Conservation (phyloP, 2,329 filamentous ascomycete genomes). For the Teratosphaeria epicoccoides region DNA sequence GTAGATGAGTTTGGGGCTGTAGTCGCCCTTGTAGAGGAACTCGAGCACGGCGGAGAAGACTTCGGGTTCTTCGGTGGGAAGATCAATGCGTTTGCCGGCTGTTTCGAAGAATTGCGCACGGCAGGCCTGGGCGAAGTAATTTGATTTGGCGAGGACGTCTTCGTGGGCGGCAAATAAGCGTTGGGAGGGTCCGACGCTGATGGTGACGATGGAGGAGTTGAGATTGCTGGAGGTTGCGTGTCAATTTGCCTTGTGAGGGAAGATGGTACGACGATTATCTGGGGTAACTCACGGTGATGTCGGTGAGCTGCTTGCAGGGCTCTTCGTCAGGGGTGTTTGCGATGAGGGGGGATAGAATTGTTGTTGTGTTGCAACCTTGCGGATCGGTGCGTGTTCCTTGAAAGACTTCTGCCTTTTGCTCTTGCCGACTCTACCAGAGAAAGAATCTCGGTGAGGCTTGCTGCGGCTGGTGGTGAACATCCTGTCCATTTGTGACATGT, state of each 20-base stretch:
- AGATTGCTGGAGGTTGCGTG: conserved; percentile 25
- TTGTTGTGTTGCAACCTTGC: conserved; percentile 18
- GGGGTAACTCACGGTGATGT: conserved; percentile 21
- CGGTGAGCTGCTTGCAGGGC: conserved; percentile 16
- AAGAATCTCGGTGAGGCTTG: conserved; percentile 26
- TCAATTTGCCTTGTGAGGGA: too few relatives aligned
- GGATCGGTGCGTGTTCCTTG: conserved; percentile 21
- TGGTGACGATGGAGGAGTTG: conserved; percentile 68
- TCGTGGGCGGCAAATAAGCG: conserved; percentile 88
- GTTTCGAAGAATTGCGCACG: conserved; percentile 53
- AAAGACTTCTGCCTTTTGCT: conserved; percentile 26
- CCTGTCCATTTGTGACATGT: background rate
- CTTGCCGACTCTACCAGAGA: conserved; percentile 23
- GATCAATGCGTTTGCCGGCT: conserved; percentile 58
- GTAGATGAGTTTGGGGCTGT: conserved; percentile 72
- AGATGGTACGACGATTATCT: too few relatives aligned
- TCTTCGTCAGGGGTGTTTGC: conserved; percentile 19
- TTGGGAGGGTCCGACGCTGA: conserved; percentile 59
- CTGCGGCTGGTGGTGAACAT: conserved; percentile 23
- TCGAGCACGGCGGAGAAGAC: conserved; percentile 85
- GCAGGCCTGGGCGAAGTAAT: conserved; percentile 63
- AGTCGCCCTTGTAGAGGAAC: conserved; percentile 89
- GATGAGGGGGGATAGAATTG: conserved; percentile 10
- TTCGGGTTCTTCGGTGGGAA: conserved; percentile 79
- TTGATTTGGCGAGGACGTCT: conserved; percentile 66